These are phyloP conservation scores for Alternaria consortialis DNA, from an alignment of 2,329 filamentous ascomycete species.

Conservation along the genomic window DNA sequence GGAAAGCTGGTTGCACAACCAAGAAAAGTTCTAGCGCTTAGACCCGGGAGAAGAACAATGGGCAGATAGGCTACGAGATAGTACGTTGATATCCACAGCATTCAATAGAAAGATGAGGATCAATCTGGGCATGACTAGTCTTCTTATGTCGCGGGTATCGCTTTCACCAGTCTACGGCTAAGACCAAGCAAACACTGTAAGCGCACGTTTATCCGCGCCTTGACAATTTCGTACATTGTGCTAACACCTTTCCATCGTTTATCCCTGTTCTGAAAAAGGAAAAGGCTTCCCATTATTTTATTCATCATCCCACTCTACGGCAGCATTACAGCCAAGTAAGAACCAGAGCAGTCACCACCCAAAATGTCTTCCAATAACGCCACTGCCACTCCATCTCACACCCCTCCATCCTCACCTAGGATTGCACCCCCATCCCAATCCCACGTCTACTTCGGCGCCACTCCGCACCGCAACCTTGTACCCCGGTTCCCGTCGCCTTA, in stretches of 20 bases:
- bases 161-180: neutral
- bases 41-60: neutral
- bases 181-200: neutral
- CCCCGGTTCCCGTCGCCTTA: conserved; percentile 3
- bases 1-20: neutral
- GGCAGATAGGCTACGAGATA: neutral
- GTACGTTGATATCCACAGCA: neutral
- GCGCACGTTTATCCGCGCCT: neutral
- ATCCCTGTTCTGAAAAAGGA: neutral
- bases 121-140: neutral
- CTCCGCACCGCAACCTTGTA: neutral
- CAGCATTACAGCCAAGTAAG: neutral
- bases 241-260: neutral
- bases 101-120: neutral
- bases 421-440: neutral
- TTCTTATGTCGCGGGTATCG: neutral
- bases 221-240: neutral
- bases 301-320: neutral
- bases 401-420: neutral
- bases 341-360: neutral
- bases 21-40: neutral
- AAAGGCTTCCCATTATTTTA: neutral
- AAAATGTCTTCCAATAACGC: neutral
- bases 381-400: neutral
- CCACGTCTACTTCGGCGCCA: conserved; percentile 3